A percentile compares a stretch with the other conserved stretches of the same genome.
phyloP scores from a whole-genome alignment of 192 early-diverging fungal species.

The Mortierella alpina region DNA sequence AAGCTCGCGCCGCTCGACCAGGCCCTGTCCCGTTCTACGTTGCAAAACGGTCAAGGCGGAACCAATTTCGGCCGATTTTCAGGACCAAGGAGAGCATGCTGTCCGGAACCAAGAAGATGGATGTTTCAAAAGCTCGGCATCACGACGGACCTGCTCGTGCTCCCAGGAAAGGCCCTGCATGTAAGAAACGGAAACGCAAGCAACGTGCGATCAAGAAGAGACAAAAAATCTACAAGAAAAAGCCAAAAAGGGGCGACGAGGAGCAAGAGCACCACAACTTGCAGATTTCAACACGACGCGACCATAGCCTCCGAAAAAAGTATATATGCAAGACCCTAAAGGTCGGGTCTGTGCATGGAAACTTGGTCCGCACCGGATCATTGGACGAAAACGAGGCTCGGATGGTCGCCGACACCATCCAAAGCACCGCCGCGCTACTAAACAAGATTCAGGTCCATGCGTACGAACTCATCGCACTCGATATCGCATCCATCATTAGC shows the following conservation, averaged over 20 bases:
- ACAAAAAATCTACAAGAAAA: too few species aligned
- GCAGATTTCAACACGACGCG: background rate
- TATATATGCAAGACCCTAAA: background rate
- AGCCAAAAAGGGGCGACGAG: background rate
- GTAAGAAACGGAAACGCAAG: too few species aligned
- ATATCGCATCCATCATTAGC: background rate
- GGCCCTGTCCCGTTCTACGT: background rate
- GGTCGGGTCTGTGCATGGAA: background rate
- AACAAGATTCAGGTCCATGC: background rate
- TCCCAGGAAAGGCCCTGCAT: too few species aligned
- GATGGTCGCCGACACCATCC: background rate
- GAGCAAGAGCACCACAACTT: background rate
- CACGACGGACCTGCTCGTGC: background rate
- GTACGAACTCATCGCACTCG: constrained; percentile 1
- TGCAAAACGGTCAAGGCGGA: background rate
- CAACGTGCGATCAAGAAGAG: too few species aligned
- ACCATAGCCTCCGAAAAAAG: background rate
- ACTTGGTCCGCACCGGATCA: too few species aligned
- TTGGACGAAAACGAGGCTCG: too few species aligned
- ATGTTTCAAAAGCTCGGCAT: background rate
- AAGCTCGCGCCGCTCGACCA: background rate
- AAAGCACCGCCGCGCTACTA: background rate
- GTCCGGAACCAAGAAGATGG: background rate
- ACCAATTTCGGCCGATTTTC: background rate
- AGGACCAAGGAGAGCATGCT: background rate